Percentiles rank a stretch among this genome's conserved stretches.
Conservation (phyloP, 2,329 filamentous ascomycete species). For the Xylaria hypoxylon region DNA sequence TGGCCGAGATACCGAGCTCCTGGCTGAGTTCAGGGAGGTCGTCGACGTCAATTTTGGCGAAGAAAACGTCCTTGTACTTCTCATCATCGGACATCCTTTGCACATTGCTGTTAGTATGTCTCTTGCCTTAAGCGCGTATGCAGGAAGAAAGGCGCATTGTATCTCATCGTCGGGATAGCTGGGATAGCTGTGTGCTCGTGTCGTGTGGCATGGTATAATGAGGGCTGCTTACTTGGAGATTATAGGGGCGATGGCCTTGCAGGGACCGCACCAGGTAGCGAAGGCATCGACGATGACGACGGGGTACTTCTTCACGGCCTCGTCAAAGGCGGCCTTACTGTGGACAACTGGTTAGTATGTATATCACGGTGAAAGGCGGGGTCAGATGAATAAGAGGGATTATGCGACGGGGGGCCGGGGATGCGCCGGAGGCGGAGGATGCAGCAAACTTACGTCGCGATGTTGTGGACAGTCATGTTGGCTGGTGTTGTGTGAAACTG, state of each 20-base stretch:
- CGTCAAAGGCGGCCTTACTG: conserved; percentile 48
- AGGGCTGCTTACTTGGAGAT: conserved; percentile 68
- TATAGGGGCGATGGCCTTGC: conserved; percentile 87
- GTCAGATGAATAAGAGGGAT: conserved; percentile 1
- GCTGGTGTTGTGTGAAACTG: conserved; percentile 55
- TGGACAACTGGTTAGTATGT: conserved; percentile 33
- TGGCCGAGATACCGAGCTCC: conserved; percentile 84
- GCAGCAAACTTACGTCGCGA: conserved; percentile 51
- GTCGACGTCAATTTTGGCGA: conserved; percentile 94
- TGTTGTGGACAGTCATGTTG: conserved; percentile 59
- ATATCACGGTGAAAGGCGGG: neutral
- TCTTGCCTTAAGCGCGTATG: neutral
- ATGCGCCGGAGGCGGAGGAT: neutral
- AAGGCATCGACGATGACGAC: conserved; percentile 87
- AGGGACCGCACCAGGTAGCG: conserved; percentile 93
- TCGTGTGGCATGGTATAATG: neutral
- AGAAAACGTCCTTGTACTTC: conserved; percentile 71
- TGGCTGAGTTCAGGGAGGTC: conserved; percentile 78
- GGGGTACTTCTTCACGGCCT: conserved; percentile 56
- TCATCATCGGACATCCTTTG: conserved; percentile 70
- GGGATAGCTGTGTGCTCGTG: neutral
- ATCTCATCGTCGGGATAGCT: neutral
- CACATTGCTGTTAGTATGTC: conserved; percentile 22
- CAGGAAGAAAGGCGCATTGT: neutral
- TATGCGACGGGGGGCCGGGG: neutral